Percentiles rank a stretch among this genome's conserved stretches.
These are phyloP conservation scores for Aspergillus fructus DNA, from an alignment of 2,329 filamentous ascomycete genomes.

Conservation along the genomic window DNA sequence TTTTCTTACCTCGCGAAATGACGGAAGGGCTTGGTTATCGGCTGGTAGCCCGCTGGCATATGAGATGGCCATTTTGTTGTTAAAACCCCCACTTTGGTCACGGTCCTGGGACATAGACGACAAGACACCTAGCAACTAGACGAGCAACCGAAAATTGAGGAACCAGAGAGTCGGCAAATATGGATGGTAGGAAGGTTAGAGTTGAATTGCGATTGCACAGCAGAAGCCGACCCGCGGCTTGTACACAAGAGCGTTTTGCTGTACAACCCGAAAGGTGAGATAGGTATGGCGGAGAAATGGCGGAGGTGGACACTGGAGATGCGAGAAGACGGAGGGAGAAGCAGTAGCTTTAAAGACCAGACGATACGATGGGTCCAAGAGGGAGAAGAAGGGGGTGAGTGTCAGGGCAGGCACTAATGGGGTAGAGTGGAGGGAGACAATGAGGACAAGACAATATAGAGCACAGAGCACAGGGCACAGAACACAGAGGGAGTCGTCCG, in stretches of 20 bases:
- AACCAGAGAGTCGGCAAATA: not conserved
- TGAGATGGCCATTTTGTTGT: constrained; percentile 39
- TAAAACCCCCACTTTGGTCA: constrained; percentile 33
- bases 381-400: not conserved
- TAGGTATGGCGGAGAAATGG: not conserved
- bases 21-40: constrained; percentile 36
- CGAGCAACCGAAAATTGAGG: constrained; percentile 1
- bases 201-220: constrained; percentile 10
- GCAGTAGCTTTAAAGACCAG: not conserved
- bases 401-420: not conserved
- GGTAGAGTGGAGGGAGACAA: not conserved
- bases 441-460: not conserved
- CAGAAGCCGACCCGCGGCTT: constrained; percentile 22
- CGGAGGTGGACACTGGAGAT: not conserved
- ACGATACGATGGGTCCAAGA: not conserved
- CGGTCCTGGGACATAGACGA: constrained; percentile 39
- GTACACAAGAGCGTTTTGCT: not conserved
- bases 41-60: constrained; percentile 35
- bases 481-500: too few relatives aligned
- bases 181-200: not conserved
- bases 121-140: constrained; percentile 6
- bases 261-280: not conserved
- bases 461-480: too few relatives aligned
- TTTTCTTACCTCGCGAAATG: constrained; percentile 39
- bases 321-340: not conserved